Percentiles rank a stretch among this genome's conserved stretches.
These are phyloP conservation scores for Eucalyptus rudis DNA, from an alignment of 345 rosid species.

Conservation along the genomic window DNA sequence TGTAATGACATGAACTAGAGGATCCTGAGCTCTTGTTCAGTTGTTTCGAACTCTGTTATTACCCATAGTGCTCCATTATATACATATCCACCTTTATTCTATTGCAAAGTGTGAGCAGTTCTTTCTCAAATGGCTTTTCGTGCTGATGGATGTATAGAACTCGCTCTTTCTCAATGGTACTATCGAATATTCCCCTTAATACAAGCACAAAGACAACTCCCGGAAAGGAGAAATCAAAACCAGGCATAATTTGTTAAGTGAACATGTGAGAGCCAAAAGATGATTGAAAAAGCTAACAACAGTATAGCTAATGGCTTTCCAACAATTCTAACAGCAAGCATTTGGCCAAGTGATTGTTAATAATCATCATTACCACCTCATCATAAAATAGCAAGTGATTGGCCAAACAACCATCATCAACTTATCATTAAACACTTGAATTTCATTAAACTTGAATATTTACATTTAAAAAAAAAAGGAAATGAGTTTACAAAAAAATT, in stretches of 20 bases:
- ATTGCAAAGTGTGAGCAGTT: not conserved
- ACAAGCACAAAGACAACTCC: not conserved
- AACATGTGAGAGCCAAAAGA: not conserved
- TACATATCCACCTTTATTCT: no score
- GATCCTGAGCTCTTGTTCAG: not conserved
- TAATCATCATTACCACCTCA: not conserved
- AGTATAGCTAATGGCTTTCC: not conserved
- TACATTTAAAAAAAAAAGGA: no score
- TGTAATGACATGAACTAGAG: not conserved
- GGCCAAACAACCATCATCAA: no score
- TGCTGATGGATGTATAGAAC: not conserved
- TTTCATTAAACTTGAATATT: not conserved
- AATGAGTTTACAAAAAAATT: no score
- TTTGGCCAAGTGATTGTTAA: constrained; percentile 3
- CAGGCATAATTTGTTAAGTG: not conserved
- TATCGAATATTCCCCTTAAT: not conserved
- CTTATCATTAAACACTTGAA: no score
- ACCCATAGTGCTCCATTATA: not conserved
- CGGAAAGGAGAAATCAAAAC: not conserved
- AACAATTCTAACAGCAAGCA: constrained; percentile 10
- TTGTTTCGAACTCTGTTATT: not conserved
- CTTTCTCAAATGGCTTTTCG: not conserved
- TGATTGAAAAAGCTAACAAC: not conserved
- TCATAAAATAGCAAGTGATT: no score
- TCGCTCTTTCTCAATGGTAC: not conserved